These are phyloP conservation scores for Metschnikowia reukaufii DNA, from an alignment of 805 yeast species.

Conservation along the genomic window DNA sequence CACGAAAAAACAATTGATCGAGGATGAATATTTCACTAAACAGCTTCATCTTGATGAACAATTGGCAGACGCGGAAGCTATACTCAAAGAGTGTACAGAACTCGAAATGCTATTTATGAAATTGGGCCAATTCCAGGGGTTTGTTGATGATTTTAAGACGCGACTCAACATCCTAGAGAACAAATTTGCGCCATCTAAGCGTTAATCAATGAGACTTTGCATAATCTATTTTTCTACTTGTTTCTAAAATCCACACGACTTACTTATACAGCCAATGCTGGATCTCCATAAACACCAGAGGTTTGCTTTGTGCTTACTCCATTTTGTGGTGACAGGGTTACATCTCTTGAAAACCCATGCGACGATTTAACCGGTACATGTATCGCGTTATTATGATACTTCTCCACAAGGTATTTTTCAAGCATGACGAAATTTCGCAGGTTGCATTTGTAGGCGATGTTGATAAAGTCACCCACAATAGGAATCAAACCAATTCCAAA, in stretches of 20 bases:
- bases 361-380: background rate
- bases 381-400: slow-evolving; percentile 18
- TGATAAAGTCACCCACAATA: slow-evolving; percentile 25
- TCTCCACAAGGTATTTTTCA: slow-evolving; percentile 37
- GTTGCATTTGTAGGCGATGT: slow-evolving; percentile 26
- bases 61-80: slow-evolving; percentile 37
- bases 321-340: background rate
- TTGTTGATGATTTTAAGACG: slow-evolving; percentile 26
- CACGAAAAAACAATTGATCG: slow-evolving; percentile 31
- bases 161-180: slow-evolving; percentile 21
- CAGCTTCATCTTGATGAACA: slow-evolving; percentile 38
- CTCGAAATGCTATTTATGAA: slow-evolving; percentile 54
- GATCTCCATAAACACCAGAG: slow-evolving; percentile 2
- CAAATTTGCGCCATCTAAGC: slow-evolving; percentile 14
- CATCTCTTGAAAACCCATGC: background rate
- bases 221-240: no score
- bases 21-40: slow-evolving; percentile 20
- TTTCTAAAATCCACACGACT: no score
- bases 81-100: slow-evolving; percentile 47
- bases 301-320: background rate
- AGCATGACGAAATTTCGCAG: slow-evolving; percentile 28
- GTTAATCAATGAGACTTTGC: no score
- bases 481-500: slow-evolving; percentile 39
- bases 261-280: slow-evolving; percentile 3
- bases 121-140: slow-evolving; percentile 47